phyloP scores from a whole-genome alignment of 345 rosid genomes.

The Brassica napus region Da-Ae NC_063435.1:2258501-2259000 shows the following conservation, averaged over 20 bases:
- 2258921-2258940: not conserved
- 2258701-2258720: not conserved
- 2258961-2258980: not conserved
- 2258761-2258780: not conserved
- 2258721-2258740: not conserved
- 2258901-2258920: not conserved
- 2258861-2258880: not conserved
- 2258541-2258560: constrained; percentile 29
- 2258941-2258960: not conserved
- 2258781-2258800: constrained; percentile 11
- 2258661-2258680: not conserved
- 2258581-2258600: constrained; percentile 2
- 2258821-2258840: not conserved
- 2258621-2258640: not conserved
- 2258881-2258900: not conserved
- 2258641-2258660: not conserved
- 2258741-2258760: not conserved
- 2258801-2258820: not conserved
- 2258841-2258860: not conserved
- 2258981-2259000: constrained; percentile 1
- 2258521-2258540: constrained; percentile 6
- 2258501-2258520: constrained; percentile 31
- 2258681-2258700: not conserved
- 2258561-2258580: constrained; percentile 18
- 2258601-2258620: not conserved